Percentiles rank a stretch among this genome's conserved stretches.
phyloP scores from a whole-genome alignment of 148 eudicot species.

The Spergularia bocconei region DNA sequence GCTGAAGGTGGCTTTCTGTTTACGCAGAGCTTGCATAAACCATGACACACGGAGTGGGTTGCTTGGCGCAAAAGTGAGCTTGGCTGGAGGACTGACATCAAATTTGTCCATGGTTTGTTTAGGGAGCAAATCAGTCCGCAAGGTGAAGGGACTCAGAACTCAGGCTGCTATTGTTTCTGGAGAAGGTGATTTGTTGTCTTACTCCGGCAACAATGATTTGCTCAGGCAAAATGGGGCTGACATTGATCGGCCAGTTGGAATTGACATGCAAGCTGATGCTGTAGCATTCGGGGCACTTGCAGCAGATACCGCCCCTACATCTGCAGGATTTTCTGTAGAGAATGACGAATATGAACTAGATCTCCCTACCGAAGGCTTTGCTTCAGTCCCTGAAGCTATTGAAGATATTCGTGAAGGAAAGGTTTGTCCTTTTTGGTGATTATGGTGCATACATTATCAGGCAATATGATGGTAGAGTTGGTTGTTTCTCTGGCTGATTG shows the following conservation, averaged over 20 bases:
- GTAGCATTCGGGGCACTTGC: constrained; percentile 60
- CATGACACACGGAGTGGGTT: constrained; percentile 44
- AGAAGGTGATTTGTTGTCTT: constrained; percentile 56
- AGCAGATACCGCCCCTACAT: constrained; percentile 63
- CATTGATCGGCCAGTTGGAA: constrained; percentile 44
- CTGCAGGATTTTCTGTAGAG: constrained; percentile 42
- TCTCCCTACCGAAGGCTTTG: constrained; percentile 69
- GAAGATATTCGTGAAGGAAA: constrained; percentile 94
- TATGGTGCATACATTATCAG: background rate
- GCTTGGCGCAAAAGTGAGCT: constrained; percentile 33
- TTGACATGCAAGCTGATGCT: constrained; percentile 61
- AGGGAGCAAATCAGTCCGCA: constrained; percentile 35
- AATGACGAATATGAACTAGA: constrained; percentile 73
- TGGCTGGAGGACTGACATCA: constrained; percentile 35
- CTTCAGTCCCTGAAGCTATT: constrained; percentile 85
- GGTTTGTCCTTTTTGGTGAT: constrained; percentile 42
- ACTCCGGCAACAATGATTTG: constrained; percentile 31
- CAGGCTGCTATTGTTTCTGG: constrained; percentile 61
- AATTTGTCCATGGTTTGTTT: constrained; percentile 32
- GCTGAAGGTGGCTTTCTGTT: constrained; percentile 13
- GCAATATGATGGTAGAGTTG: background rate
- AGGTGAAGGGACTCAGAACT: constrained; percentile 35
- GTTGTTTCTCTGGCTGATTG: background rate
- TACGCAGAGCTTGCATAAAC: constrained; percentile 36
- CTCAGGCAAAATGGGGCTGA: constrained; percentile 24